Percentiles rank a stretch among this genome's conserved stretches.
These are phyloP conservation scores for Phaeophleospora eucalypticola DNA, from an alignment of 2,329 filamentous ascomycete genomes.

Conservation along the genomic window DNA sequence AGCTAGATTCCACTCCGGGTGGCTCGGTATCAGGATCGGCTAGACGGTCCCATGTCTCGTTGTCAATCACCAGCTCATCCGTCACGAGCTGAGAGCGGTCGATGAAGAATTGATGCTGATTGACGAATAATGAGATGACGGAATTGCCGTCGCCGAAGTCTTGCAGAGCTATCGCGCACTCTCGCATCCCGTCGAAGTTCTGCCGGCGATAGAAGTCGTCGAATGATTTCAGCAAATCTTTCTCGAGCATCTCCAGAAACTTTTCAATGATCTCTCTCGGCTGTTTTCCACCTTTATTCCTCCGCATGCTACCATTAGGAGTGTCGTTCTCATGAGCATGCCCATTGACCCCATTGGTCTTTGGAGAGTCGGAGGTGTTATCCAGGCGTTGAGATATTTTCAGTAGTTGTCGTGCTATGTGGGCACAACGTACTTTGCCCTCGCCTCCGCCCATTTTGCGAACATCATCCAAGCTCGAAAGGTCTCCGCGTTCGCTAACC, in stretches of 20 bases:
- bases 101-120: constrained; percentile 99
- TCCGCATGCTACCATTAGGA: constrained; percentile 49
- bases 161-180: constrained; percentile 87
- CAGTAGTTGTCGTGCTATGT: constrained; percentile 89
- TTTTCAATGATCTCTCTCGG: constrained; percentile 84
- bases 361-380: constrained; percentile 48
- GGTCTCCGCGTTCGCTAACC: constrained; percentile 81
- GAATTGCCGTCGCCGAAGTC: constrained; percentile 96
- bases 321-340: constrained; percentile 39
- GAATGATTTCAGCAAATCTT: constrained; percentile 92
- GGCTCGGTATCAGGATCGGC: constrained; percentile 92
- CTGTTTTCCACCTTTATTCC: constrained; percentile 43
- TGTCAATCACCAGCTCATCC: constrained; percentile 74
- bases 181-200: constrained; percentile 97
- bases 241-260: constrained; percentile 91
- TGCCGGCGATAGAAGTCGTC: constrained; percentile 93
- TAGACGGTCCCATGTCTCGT: constrained; percentile 77
- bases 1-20: constrained; percentile 82
- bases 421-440: constrained; percentile 88
- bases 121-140: constrained; percentile 93
- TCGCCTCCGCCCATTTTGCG: constrained; percentile 79
- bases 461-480: constrained; percentile 84
- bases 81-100: constrained; percentile 87
- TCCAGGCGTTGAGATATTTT: constrained; percentile 91
- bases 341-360: constrained; percentile 46